Evolutionary conservation across 345 rosid genomes (phyloP), one percentile per base, ranked within the genome.

Genomic region (Moringa oleifera): DNA sequence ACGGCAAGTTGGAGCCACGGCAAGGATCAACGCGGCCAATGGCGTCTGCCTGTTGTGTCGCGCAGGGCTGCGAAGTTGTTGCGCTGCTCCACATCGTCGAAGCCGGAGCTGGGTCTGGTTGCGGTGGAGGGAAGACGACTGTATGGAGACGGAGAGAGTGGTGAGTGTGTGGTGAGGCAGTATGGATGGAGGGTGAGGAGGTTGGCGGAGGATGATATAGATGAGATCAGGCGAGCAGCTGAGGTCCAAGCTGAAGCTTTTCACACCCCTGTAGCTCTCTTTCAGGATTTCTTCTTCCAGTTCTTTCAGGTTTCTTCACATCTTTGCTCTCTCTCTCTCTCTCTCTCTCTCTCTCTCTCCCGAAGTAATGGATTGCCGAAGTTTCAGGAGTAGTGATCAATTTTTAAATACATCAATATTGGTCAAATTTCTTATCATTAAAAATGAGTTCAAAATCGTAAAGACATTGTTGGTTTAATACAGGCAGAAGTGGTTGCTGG

Each of bases 401-500:
- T 33, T 4, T 33, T 4, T 33, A 33, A 4, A 33, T 33, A 33
- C 37, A 33, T 33, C 5, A 4, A 33, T 33, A 33, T 33, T 5
- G 6, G 37, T 33, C 6, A n/a, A 4, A 11, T 33, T 5, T 33
- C 6, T 4, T 33, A 11, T 33, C 5, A 11, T 33, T 33, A 11
- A 33, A 33, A 33, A 41, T 59, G 22, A 51, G 33, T 28, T 28
- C 8, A 28, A 3, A 28, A 8, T 28, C 8, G 33, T 28, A 28
- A 2, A n/a, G 3, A 28, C 33, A 28, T 28, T 21, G 19, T 31
- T 45, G 18, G n/a, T 25, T 45, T 0, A 20, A 10, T 61, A 21
- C 81, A 93, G 97, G 96, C 96, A 24, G 98, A 93, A 66, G 98
- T 93, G 62, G 78, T 90, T 7, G 63, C 97, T 8, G 94, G 76